A percentile compares a stretch with the other conserved stretches of the same genome.
Conservation (phyloP, 495 filamentous ascomycete genomes). For the Tirmania nivea region DNA sequence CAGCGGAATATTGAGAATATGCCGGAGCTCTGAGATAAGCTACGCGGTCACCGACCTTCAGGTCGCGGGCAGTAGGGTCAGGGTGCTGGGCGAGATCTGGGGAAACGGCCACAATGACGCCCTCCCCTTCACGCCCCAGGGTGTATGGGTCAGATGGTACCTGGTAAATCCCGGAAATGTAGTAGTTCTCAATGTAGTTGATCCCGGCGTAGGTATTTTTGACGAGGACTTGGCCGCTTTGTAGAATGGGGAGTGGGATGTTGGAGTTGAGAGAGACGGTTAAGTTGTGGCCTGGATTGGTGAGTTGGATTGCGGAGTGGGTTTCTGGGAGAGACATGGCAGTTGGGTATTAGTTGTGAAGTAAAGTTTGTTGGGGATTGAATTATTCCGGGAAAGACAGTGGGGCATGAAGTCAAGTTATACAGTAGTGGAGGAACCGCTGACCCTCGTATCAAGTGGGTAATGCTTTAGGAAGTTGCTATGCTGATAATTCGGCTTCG, state of each 20-base stretch:
- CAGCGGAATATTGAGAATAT: slow-evolving; percentile 63
- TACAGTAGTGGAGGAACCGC: no score
- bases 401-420: no score
- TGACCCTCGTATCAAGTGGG: no score
- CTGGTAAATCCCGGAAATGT: slow-evolving; percentile 72
- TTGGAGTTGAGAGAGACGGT: slow-evolving; percentile 56
- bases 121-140: slow-evolving; percentile 65
- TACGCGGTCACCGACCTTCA: slow-evolving; percentile 39
- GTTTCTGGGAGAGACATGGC: slow-evolving; percentile 7
- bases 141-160: slow-evolving; percentile 47
- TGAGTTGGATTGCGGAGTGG: slow-evolving; percentile 25
- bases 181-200: slow-evolving; percentile 85
- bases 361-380: no score
- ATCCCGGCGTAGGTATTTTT: slow-evolving; percentile 71
- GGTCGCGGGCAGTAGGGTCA: slow-evolving; percentile 22
- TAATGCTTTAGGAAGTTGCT: no score
- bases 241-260: slow-evolving; percentile 49
- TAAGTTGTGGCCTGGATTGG: slow-evolving; percentile 55
- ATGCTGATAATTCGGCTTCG: no score
- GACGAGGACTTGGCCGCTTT: slow-evolving; percentile 54
- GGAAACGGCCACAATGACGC: slow-evolving; percentile 35
- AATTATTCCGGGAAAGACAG: no score
- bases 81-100: background rate
- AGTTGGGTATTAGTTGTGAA: no score
- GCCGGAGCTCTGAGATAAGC: slow-evolving; percentile 37